Percentiles rank a stretch among this genome's conserved stretches.
Conservation (phyloP, 257 asterid species). For the Rubia yunnanensis region DNA sequence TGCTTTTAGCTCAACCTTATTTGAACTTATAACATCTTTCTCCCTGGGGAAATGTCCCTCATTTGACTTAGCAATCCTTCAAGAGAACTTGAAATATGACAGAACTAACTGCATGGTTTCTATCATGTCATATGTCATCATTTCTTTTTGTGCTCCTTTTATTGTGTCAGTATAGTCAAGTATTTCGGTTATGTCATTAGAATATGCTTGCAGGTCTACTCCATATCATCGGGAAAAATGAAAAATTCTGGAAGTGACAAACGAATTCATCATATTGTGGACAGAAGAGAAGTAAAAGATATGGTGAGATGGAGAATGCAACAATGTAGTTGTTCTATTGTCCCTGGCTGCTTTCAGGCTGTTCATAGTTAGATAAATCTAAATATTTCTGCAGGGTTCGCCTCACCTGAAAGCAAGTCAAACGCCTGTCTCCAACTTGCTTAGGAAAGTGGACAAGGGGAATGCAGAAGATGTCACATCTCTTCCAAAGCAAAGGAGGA, state of each 20-base stretch:
- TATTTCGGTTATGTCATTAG: neutral
- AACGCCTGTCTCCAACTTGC: slow-evolving; percentile 67
- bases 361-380: neutral
- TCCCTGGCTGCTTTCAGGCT: slow-evolving; percentile 1
- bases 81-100: neutral
- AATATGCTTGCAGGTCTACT: slow-evolving; percentile 38
- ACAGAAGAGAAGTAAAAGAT: slow-evolving; percentile 39
- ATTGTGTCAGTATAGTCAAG: neutral
- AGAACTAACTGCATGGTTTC: neutral
- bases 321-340: slow-evolving; percentile 9
- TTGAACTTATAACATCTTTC: neutral
- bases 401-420: slow-evolving; percentile 43
- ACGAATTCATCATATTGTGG: slow-evolving; percentile 34
- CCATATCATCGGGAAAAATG: slow-evolving; percentile 47
- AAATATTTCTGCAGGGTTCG: slow-evolving; percentile 35
- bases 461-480: slow-evolving; percentile 34
- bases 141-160: neutral
- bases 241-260: slow-evolving; percentile 43
- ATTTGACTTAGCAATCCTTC: neutral
- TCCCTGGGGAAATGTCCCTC: neutral
- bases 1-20: neutral
- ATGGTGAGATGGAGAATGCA: slow-evolving; percentile 37
- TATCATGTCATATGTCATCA: neutral
- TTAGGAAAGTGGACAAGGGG: slow-evolving; percentile 61
- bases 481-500: slow-evolving; percentile 76